Percentiles rank a stretch among this genome's conserved stretches.
Conservation (phyloP, 192 early-diverging fungal species). For the Borealophlyctis nickersoniae region DNA sequence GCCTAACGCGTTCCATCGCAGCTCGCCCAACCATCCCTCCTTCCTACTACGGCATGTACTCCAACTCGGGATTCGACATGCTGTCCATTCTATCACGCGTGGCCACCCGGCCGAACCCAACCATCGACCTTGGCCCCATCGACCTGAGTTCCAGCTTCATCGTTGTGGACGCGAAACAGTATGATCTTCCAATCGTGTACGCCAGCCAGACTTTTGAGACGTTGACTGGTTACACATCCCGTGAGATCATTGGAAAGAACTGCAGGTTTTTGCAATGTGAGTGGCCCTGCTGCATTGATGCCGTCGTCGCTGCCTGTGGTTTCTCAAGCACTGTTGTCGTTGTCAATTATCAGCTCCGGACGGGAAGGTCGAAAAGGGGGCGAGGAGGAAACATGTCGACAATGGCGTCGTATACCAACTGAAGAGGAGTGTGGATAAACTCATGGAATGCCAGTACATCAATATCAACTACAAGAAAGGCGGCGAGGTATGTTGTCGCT, state of each 20-base stretch:
- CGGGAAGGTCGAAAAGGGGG: slow-evolving; percentile 50
- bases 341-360: slow-evolving; percentile 33
- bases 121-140: slow-evolving; percentile 57
- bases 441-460: slow-evolving; percentile 56
- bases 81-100: slow-evolving; percentile 36
- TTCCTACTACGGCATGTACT: slow-evolving; percentile 22
- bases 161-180: slow-evolving; percentile 50
- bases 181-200: slow-evolving; percentile 57
- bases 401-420: slow-evolving; percentile 53
- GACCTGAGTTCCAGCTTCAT: slow-evolving; percentile 61
- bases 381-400: slow-evolving; percentile 50
- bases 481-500: slow-evolving; percentile 44
- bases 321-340: not conserved
- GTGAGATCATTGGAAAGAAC: slow-evolving; percentile 38
- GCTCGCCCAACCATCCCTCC: too few relatives aligned
- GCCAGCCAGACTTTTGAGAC: slow-evolving; percentile 54
- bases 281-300: not conserved
- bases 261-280: slow-evolving; percentile 41
- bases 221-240: slow-evolving; percentile 44
- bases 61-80: slow-evolving; percentile 36
- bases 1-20: too few relatives aligned
- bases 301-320: not conserved
- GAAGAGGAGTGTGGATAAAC: slow-evolving; percentile 42
- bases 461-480: slow-evolving; percentile 65
- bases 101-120: slow-evolving; percentile 51